Conservation (phyloP, 2,329 filamentous ascomycete genomes). For the Pseudogymnoascus sp. region DNA sequence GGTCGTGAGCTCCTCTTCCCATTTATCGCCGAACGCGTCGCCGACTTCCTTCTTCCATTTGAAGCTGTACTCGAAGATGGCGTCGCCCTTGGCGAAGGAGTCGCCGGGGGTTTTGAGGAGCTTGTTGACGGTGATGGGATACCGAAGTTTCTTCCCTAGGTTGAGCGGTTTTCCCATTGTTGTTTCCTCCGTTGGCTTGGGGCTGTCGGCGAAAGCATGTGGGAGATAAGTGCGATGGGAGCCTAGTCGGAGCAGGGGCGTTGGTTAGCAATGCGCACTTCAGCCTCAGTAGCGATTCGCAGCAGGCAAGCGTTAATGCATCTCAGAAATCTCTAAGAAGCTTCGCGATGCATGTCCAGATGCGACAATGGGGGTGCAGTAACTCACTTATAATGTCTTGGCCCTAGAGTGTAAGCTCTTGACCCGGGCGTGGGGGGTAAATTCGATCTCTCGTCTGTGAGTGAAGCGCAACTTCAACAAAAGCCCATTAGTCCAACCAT, state of each 20-base stretch:
- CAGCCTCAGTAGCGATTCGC: background rate
- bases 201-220: slow-evolving; percentile 26
- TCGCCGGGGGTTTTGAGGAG: slow-evolving; percentile 73
- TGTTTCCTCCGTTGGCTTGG: slow-evolving; percentile 23
- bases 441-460: background rate
- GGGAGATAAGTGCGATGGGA: slow-evolving; percentile 14
- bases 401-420: background rate
- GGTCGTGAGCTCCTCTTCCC: slow-evolving; percentile 62
- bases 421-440: background rate
- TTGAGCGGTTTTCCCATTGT: slow-evolving; percentile 42
- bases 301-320: background rate
- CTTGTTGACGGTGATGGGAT: slow-evolving; percentile 87
- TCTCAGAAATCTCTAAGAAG: background rate
- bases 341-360: background rate
- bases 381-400: slow-evolving; percentile 1
- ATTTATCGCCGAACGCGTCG: slow-evolving; percentile 51
- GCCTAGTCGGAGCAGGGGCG: background rate
- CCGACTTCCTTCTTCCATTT: slow-evolving; percentile 70
- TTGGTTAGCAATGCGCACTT: background rate
- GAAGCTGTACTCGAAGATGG: slow-evolving; percentile 82
- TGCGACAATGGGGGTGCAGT: background rate
- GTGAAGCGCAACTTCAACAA: slow-evolving; percentile 8
- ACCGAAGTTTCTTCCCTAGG: slow-evolving; percentile 63
- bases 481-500: background rate
- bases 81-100: slow-evolving; percentile 65